Evolutionary conservation across 768 basidiomycete genomes (phyloP), one percentile per base, ranked within the genome.

Genomic region (Naganishia kalamii): DNA sequence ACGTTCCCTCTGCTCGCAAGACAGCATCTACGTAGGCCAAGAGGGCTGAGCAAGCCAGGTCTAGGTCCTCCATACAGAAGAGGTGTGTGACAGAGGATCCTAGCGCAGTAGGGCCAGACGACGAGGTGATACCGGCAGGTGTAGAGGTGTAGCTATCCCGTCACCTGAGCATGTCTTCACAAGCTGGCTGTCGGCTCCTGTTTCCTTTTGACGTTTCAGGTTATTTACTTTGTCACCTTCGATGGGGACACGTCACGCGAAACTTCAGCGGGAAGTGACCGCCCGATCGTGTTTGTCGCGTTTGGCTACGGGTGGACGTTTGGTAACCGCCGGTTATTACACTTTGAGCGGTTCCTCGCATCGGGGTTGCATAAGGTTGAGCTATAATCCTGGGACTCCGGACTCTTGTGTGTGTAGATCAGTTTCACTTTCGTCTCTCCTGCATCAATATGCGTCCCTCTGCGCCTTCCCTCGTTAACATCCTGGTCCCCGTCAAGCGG

Each of bases 401-500:
- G n/a, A n/a, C n/a, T n/a, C n/a, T n/a, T n/a, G n/a, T n/a, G n/a
- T n/a, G n/a, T n/a, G n/a, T n/a, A n/a, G n/a, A n/a, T n/a, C n/a
- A n/a, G n/a, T n/a, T 15, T n/a, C 43, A 11, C 11, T 6, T 44
- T 8, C 43, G 19, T 10, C 43, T 10, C n/a, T 44, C 43, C 29
- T 57, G 21, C 32, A 4, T 4, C 68, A 69, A 11, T 11, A 94
- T 92, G 92, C 83, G 87, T 69, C 87, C 91, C 10, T 85, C 90
- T 44, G 79, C 86, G 41, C 79, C 81, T 19, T 83, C 85, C 51
- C 81, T 89, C 68, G 82, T 97, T 71, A 89, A 93, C 79, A 87
- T 97, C 63, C 86, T 98, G 59, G 92, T 97, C 7, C 93, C 93
- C 27, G 85, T 97, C 52, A 98, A 98, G 81, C 84, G 93, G 86